phyloP scores from a whole-genome alignment of 768 basidiomycete genomes.

The Mycena floridula region DNA sequence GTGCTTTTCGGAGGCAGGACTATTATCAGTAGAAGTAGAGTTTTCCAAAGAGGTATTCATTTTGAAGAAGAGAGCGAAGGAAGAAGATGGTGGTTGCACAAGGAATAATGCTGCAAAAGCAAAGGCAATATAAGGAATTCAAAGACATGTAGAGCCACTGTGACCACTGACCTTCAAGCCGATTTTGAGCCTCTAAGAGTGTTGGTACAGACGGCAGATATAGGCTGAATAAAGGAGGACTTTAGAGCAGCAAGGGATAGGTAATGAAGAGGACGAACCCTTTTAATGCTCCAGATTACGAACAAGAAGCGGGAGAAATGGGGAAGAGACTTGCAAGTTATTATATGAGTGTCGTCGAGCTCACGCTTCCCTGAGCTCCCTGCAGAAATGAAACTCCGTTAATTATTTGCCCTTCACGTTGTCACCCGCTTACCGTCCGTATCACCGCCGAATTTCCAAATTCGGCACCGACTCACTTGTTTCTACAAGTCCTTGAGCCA shows the following conservation, averaged over 20 bases:
- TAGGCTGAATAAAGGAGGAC: constrained; percentile 27
- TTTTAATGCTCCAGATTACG: constrained; percentile 43
- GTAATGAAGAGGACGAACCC: constrained; percentile 29
- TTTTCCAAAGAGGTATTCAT: constrained; percentile 71
- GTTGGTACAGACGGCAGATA: constrained; percentile 72
- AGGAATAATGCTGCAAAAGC: constrained; percentile 44
- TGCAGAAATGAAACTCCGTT: too few relatives aligned
- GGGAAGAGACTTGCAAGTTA: too few relatives aligned
- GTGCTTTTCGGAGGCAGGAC: constrained; percentile 64
- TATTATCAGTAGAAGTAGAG: constrained; percentile 69
- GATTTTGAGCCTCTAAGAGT: constrained; percentile 73
- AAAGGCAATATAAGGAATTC: constrained; percentile 16
- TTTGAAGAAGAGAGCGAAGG: constrained; percentile 55
- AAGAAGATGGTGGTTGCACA: constrained; percentile 67
- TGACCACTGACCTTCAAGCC: constrained; percentile 56
- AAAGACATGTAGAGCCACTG: constrained; percentile 18
- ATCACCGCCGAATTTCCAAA: too few relatives aligned
- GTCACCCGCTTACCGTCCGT: too few relatives aligned
- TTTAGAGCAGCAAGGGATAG: constrained; percentile 11
- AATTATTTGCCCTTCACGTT: too few relatives aligned
- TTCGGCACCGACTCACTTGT: too few relatives aligned
- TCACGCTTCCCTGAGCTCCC: too few relatives aligned
- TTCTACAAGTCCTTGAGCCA: too few relatives aligned
- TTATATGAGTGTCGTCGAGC: too few relatives aligned
- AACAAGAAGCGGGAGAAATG: too few relatives aligned